phyloP scores from a whole-genome alignment of 306 rosid species.

The Citrullus mucosospermus region DNA sequence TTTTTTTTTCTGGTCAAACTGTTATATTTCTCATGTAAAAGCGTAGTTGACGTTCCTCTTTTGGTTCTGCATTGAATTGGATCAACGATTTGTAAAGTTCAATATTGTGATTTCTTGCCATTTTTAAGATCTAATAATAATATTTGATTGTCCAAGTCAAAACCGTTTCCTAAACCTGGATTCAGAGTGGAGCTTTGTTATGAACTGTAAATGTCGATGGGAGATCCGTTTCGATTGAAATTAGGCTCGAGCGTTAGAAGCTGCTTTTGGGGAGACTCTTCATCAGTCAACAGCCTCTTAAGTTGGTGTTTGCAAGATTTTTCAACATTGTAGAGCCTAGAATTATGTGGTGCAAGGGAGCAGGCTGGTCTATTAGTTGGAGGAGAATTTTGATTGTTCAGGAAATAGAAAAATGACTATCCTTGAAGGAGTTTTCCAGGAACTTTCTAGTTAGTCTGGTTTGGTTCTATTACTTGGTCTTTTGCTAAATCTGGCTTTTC shows the following conservation, averaged over 20 bases:
- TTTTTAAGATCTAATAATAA: background rate
- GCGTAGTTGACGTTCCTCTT: background rate
- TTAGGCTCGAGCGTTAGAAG: background rate
- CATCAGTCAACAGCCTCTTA: background rate
- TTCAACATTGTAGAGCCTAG: background rate
- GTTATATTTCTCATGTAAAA: background rate
- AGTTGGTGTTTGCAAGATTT: background rate
- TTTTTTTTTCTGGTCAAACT: background rate
- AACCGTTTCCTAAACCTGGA: background rate
- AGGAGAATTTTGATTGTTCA: background rate
- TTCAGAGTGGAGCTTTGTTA: background rate
- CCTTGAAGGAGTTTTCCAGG: background rate
- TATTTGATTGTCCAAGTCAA: background rate
- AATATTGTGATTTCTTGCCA: background rate
- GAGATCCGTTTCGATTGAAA: background rate
- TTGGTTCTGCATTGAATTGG: background rate
- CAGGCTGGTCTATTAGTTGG: background rate
- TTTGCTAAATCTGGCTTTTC: background rate
- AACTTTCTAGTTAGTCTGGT: background rate
- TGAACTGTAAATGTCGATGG: background rate
- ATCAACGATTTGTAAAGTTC: background rate
- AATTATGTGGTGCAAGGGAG: background rate
- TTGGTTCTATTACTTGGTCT: background rate
- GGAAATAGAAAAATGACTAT: background rate
- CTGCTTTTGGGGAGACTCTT: background rate